phyloP scores from a whole-genome alignment of 495 filamentous ascomycete species.

The Podospora bellae-mahoneyi region DNA sequence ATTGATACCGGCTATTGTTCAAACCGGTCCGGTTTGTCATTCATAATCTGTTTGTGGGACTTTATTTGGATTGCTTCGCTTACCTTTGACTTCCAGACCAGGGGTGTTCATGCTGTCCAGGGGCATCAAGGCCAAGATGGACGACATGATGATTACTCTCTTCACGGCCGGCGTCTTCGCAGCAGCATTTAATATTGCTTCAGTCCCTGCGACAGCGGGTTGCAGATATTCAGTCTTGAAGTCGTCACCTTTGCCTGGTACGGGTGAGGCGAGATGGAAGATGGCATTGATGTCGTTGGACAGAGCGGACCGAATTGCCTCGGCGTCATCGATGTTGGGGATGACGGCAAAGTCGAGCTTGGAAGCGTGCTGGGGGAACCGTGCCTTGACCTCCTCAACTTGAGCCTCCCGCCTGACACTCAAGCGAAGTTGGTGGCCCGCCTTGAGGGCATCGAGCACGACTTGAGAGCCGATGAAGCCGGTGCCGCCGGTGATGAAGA shows the following conservation, averaged over 20 bases:
- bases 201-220: conserved; percentile 19
- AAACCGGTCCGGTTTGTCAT: background rate
- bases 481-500: conserved; percentile 38
- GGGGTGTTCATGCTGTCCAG: conserved; percentile 5
- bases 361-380: conserved; percentile 7
- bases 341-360: conserved; percentile 17
- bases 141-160: conserved; percentile 17
- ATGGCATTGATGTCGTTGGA: conserved; percentile 15
- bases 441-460: conserved; percentile 17
- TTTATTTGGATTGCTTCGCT: background rate
- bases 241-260: conserved; percentile 20
- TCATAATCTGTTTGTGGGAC: background rate
- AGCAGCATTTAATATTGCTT: conserved; percentile 17
- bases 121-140: conserved; percentile 16
- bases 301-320: conserved; percentile 13
- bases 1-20: conserved; percentile 13
- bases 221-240: conserved; percentile 22
- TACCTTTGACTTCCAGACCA: conserved; percentile 17
- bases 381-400: conserved; percentile 12
- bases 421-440: conserved; percentile 15
- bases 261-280: conserved; percentile 22
- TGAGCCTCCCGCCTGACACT: conserved; percentile 17
- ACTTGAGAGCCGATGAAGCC: conserved; percentile 40
- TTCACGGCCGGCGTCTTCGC: conserved; percentile 10
- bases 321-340: conserved; percentile 12